A percentile compares a stretch with the other conserved stretches of the same genome.
Conservation (phyloP, 805 yeast genomes). For the Nakazawaea pomicola region DNA sequence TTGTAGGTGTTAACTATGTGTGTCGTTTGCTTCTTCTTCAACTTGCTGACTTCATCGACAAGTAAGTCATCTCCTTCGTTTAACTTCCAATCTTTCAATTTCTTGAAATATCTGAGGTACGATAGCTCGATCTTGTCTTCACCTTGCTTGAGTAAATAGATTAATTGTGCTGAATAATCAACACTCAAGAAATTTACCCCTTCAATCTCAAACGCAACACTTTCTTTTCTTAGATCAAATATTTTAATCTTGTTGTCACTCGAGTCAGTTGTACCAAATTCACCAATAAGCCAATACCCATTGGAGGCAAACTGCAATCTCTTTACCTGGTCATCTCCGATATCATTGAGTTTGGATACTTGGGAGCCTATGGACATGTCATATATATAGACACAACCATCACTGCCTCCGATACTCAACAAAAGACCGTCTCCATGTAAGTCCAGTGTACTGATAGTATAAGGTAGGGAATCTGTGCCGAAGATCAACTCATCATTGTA, state of each 20-base stretch:
- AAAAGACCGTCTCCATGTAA: slow-evolving; percentile 35
- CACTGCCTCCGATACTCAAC: slow-evolving; percentile 30
- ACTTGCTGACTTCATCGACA: slow-evolving; percentile 2
- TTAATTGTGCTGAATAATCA: slow-evolving; percentile 9
- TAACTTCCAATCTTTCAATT: slow-evolving; percentile 8
- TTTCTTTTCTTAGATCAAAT: slow-evolving; percentile 43
- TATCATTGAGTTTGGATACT: slow-evolving; percentile 27
- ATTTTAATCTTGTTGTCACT: slow-evolving; percentile 28
- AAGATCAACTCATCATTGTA: not conserved
- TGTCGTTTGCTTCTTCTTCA: slow-evolving; percentile 7
- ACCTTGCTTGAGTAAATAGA: not conserved
- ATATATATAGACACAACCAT: slow-evolving; percentile 31
- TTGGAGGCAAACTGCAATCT: slow-evolving; percentile 51
- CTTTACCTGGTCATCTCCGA: slow-evolving; percentile 21
- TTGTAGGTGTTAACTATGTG: slow-evolving; percentile 2
- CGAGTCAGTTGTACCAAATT: slow-evolving; percentile 19
- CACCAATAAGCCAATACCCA: slow-evolving; percentile 56
- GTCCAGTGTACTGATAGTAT: slow-evolving; percentile 9
- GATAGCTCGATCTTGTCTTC: slow-evolving; percentile 1
- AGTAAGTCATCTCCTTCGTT: slow-evolving; percentile 1
- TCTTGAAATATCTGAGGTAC: slow-evolving; percentile 9
- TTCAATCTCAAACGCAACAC: slow-evolving; percentile 3
- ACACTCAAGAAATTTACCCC: slow-evolving; percentile 2
- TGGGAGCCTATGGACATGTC: slow-evolving; percentile 33
- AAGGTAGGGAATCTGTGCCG: not conserved